Base-by-base conservation (phyloP, 192 early-diverging fungal species). In the Kappamyces sp. region DNA sequence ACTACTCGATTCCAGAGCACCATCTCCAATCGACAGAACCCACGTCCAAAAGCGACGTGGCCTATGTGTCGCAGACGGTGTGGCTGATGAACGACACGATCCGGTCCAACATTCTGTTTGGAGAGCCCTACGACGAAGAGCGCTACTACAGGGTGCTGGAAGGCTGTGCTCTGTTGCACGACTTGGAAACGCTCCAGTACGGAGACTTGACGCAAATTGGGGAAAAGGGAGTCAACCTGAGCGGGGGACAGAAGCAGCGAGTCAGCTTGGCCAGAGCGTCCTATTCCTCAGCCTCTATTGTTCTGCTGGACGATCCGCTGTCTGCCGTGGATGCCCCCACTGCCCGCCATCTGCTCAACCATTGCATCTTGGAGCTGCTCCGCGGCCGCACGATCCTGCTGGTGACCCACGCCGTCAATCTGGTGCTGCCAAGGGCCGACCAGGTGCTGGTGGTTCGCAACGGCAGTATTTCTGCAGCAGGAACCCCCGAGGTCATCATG, bases 291-390 rank as follows among this genome's bases (percentile, higher is more conserved):
- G 52, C 60, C 10, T 3, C 13, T 5, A 10, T 47, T 35, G 42
- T 71, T 9, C 54, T 71, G 2, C 40, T 67, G 13, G 93, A 97
- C 68, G 93, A 97, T 68, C 90, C 87, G 66, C 74, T 97, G 44
- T 87, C 86, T 12, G 93, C 93, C 6, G 91, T 94, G 0, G 93
- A 96, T 64, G 83, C 89, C 1, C 89, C 91, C 57, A 95, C 93
- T 1, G 90, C 84, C n/a, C 86, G 86, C 52, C 87, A 90, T 51
- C 75, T 96, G 12, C 81, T 86, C 38, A 72, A 76, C 5, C 65
- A 85, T 41, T 92, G 89, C 58, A 51, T 95, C 53, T 66, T 76
- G 13, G 76, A 75, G 23, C 69, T 91, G 57, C 79, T 96, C 76
- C 51, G 61, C 1, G 74, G 79, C 15, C 77, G 90, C 3, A 96